Conservation (phyloP, 345 rosid genomes). For the Trapa bicornis region DNA sequence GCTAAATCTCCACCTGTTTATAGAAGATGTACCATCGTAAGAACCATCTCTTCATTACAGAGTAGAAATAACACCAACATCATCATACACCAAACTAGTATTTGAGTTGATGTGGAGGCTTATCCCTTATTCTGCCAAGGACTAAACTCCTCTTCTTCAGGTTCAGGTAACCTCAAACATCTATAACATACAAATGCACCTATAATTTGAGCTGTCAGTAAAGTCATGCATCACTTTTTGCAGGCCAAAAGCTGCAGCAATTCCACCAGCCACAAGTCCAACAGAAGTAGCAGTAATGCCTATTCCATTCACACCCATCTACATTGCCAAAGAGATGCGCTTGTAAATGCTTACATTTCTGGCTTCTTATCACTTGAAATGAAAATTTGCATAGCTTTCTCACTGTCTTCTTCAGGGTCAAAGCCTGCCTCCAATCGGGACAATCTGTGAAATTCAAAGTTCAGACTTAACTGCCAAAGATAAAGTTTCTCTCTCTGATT, state of each 20-base stretch:
- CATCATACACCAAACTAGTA: not conserved
- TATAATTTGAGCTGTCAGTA: not conserved
- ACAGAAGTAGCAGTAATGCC: conserved; percentile 77
- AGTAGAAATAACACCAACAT: not conserved
- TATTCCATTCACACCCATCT: conserved; percentile 83
- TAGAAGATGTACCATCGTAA: not conserved
- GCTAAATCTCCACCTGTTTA: not conserved
- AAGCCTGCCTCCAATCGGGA: conserved; percentile 76
- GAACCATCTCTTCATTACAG: not conserved
- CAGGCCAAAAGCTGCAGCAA: conserved; percentile 65
- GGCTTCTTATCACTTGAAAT: not conserved
- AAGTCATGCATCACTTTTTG: conserved; percentile 27
- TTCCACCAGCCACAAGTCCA: conserved; percentile 70
- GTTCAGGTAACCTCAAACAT: not conserved
- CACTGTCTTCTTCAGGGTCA: conserved; percentile 32
- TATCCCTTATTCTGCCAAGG: not conserved
- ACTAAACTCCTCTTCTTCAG: not conserved
- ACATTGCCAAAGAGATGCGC: conserved; percentile 14
- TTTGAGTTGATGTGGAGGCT: not conserved
- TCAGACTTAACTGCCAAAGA: conserved; percentile 41
- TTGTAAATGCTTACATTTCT: not conserved
- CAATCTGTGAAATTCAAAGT: conserved; percentile 28
- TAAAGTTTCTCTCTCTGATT: conserved; percentile 58
- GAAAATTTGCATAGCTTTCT: not conserved
- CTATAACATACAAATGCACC: not conserved